These are phyloP conservation scores for Sporothrix brasiliensis DNA, from an alignment of 2,329 filamentous ascomycete genomes.

Conservation along the genomic window DNA sequence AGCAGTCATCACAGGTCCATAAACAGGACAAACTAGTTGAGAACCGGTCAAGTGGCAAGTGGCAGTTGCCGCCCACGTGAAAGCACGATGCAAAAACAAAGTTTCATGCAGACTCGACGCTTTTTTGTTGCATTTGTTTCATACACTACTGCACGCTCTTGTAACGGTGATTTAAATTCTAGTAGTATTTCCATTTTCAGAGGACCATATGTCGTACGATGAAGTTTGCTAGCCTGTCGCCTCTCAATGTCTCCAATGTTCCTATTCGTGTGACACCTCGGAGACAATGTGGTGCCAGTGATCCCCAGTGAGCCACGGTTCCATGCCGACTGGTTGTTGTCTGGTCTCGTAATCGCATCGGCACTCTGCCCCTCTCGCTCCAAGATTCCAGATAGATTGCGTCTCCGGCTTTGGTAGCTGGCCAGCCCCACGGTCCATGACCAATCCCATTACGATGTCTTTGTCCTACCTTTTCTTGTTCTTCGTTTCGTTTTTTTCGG, in stretches of 20 bases:
- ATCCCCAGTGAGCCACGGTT: slow-evolving; percentile 1
- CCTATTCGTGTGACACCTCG: not conserved
- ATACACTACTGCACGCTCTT: slow-evolving; percentile 10
- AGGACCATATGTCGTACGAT: not conserved
- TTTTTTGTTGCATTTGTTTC: slow-evolving; percentile 4
- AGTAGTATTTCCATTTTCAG: slow-evolving; percentile 5
- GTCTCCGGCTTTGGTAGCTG: no score
- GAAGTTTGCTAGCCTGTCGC: no score
- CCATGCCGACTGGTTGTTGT: not conserved
- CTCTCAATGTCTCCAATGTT: not conserved
- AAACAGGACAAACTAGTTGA: no score
- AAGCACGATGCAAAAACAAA: not conserved
- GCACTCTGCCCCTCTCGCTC: not conserved
- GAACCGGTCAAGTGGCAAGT: not conserved
- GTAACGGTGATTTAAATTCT: not conserved
- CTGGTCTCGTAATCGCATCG: no score
- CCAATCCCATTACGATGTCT: not conserved
- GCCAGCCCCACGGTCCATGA: slow-evolving; percentile 2
- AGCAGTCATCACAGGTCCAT: slow-evolving; percentile 17
- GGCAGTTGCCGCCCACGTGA: slow-evolving; percentile 8
- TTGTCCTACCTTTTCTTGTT: no score
- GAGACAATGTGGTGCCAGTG: not conserved
- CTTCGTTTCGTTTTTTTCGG: not conserved
- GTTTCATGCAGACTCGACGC: not conserved
- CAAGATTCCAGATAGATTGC: slow-evolving; percentile 13